Evolutionary conservation across 225 moss, liverwort and hornwort genomes (phyloP).

Genomic region (Polytrichum formosum): DNA sequence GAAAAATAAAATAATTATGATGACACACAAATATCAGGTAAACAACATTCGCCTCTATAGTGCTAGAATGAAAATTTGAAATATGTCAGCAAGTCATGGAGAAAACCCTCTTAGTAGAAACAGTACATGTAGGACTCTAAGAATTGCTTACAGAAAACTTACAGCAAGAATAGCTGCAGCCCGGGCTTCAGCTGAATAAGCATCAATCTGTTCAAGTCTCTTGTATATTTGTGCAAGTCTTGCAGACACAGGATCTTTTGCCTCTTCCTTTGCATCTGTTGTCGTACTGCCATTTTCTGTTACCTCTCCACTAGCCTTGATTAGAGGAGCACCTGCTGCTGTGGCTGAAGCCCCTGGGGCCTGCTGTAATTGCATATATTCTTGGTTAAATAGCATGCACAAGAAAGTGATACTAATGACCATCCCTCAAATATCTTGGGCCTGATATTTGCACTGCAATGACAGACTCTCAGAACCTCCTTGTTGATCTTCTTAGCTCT

Average conservation of each 20-base stretch:
- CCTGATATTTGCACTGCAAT: too few species aligned
- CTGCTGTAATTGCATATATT: constrained; percentile 36
- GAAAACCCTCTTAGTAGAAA: too few species aligned
- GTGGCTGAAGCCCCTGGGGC: constrained; percentile 32
- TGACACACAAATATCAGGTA: background rate
- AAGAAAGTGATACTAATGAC: too few species aligned
- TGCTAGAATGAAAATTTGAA: too few species aligned
- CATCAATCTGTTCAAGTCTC: constrained; percentile 94
- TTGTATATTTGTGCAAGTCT: constrained; percentile 92
- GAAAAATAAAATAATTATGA: background rate
- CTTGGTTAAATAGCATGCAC: background rate
- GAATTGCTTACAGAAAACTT: constrained; percentile 14
- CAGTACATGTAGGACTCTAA: too few species aligned
- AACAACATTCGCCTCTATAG: too few species aligned
- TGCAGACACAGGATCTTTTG: constrained; percentile 73
- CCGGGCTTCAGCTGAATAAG: constrained; percentile 94
- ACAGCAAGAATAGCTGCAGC: constrained; percentile 96
- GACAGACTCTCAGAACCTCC: too few species aligned
- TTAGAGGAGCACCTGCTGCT: constrained; percentile 27
- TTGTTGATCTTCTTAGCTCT: too few species aligned
- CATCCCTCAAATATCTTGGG: too few species aligned
- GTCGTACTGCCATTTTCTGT: constrained; percentile 15
- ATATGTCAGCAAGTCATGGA: too few species aligned
- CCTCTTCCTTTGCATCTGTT: constrained; percentile 42
- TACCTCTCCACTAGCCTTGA: constrained; percentile 50